Conservation (phyloP, 2,329 filamentous ascomycete genomes). For the Neodidymelliopsis sp. region DNA sequence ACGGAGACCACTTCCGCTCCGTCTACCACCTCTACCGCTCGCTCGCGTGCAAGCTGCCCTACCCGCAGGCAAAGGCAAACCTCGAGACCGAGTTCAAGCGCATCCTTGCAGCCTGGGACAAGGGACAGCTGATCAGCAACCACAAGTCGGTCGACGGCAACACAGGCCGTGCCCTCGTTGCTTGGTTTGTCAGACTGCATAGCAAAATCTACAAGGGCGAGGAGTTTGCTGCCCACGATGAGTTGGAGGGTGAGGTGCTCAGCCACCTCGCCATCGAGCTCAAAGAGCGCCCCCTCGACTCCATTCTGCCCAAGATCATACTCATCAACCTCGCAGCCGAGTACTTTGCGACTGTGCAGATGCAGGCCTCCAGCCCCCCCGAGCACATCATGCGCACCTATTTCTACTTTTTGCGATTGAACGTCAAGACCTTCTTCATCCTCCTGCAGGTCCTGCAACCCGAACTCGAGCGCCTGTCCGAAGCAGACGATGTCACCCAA, state of each 20-base stretch:
- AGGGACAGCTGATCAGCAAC: constrained; percentile 59
- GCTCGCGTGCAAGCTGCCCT: constrained; percentile 75
- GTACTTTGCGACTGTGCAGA: constrained; percentile 69
- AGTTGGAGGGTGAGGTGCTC: constrained; percentile 85
- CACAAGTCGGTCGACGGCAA: constrained; percentile 52
- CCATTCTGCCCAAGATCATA: constrained; percentile 77
- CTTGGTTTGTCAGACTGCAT: constrained; percentile 87
- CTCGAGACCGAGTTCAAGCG: constrained; percentile 81
- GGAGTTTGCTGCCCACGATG: constrained; percentile 75
- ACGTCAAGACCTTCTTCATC: constrained; percentile 76
- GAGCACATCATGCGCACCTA: constrained; percentile 52
- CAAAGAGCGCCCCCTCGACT: constrained; percentile 70
- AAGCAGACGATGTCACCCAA: constrained; percentile 55
- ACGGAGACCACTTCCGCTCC: constrained; percentile 80
- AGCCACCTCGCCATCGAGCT: constrained; percentile 77
- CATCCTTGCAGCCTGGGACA: constrained; percentile 64
- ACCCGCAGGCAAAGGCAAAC: constrained; percentile 77
- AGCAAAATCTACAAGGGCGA: constrained; percentile 82
- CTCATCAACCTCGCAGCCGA: constrained; percentile 88
- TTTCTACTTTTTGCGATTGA: constrained; percentile 76
- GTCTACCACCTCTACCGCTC: constrained; percentile 92
- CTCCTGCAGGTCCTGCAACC: constrained; percentile 74
- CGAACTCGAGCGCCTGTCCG: constrained; percentile 69
- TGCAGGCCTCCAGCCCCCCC: constrained; percentile 52
- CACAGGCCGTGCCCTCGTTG: constrained; percentile 70